Evolutionary conservation across 352 stramenopile species (phyloP), one percentile per base, ranked within the genome.

Genomic region (Phytophthora europaea): DNA sequence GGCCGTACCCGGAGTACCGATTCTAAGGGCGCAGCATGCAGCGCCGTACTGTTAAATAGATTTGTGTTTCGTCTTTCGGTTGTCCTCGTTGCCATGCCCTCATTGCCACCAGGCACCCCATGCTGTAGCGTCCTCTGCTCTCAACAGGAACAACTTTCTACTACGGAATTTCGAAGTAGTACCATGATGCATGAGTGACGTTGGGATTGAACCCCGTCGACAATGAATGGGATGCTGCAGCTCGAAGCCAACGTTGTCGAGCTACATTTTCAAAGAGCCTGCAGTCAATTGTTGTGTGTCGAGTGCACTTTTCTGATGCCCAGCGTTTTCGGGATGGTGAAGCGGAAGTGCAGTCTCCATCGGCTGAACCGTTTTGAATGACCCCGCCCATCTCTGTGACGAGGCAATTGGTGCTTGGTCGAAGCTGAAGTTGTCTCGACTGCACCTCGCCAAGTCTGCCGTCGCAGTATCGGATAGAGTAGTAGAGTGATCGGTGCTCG

Each of bases 1-100:
- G 68, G 2, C 68, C 62, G 13, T 62, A 75, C 50, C 62, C 68
- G 48, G 68, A 75, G 57, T 75, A 75, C 43, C 68, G 68, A 20
- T 75, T 72, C 20, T 75, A 67, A 54, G 34, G 43, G 53, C 18
- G 55, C 22, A 56, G 26, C 15, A 23, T 33, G 20, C 26, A 8
- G 15, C 47, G 33, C 23, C 45, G 23, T 63, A 38, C 43, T 50
- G 15, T 33, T 28, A 31, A 65, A 72, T 72, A 72, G 55, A 72
- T 72, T 71, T 65, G 58, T 45, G 43, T 31, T 50, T 51, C 8
- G 6, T 58, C 26, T 53, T 53, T 53, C 20, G 47, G 47, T 28
- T 5, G 20, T 15, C 34, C 26, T 31, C 26, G 26, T 31, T 31
- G 26, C 26, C 26, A 31, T 31, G 26, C 7, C 26, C 26, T 31